Conservation (phyloP, 495 filamentous ascomycete species). For the Pseudomonodictys pantanalensis region DNA sequence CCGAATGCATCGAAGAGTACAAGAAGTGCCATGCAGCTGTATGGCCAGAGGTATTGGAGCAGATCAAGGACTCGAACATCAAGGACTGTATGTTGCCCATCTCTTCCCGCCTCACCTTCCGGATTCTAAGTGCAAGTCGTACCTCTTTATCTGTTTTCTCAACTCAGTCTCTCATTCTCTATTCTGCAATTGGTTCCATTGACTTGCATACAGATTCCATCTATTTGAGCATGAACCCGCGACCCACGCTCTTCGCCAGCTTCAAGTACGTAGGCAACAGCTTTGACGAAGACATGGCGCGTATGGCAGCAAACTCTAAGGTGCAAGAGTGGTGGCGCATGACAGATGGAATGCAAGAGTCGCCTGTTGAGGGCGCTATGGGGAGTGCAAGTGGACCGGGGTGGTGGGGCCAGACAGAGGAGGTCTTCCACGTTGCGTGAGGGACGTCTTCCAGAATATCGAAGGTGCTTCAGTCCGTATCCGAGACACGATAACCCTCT, state of each 20-base stretch:
- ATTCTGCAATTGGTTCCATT: too few species aligned
- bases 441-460: too few species aligned
- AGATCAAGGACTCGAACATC: slow-evolving; percentile 72
- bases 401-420: slow-evolving; percentile 71
- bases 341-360: slow-evolving; percentile 69
- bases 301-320: slow-evolving; percentile 65
- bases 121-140: too few species aligned
- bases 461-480: too few species aligned
- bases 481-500: too few species aligned
- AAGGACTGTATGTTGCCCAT: slow-evolving; percentile 54
- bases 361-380: slow-evolving; percentile 60
- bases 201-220: slow-evolving; percentile 71
- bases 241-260: slow-evolving; percentile 62
- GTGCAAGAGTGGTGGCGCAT: slow-evolving; percentile 76
- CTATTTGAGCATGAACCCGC: slow-evolving; percentile 59
- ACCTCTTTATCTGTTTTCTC: too few species aligned
- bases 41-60: slow-evolving; percentile 70
- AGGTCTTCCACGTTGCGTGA: slow-evolving; percentile 57
- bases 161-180: slow-evolving; percentile 5
- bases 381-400: slow-evolving; percentile 60
- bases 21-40: slow-evolving; percentile 69
- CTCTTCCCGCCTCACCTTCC: background rate
- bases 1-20: slow-evolving; percentile 60
- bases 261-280: slow-evolving; percentile 73
- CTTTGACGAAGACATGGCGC: slow-evolving; percentile 67